These are phyloP conservation scores for Trametes maxima DNA, from an alignment of 768 basidiomycete species.

Conservation along the genomic window DNA sequence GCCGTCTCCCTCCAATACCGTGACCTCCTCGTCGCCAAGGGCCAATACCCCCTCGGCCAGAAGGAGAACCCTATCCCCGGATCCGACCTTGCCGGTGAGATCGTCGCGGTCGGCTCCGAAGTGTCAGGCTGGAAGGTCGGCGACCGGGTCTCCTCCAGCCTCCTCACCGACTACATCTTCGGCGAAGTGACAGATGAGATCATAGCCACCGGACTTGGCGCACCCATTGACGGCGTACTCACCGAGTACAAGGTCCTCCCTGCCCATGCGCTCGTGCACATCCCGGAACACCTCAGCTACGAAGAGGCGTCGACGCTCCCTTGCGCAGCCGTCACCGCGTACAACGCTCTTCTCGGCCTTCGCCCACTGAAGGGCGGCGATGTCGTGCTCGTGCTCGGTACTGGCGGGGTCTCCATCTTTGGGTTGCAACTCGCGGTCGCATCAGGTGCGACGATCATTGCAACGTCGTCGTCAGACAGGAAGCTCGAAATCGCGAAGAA, in stretches of 20 bases:
- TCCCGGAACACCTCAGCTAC: slow-evolving; percentile 60
- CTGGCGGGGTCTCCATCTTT: slow-evolving; percentile 60
- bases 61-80: slow-evolving; percentile 31
- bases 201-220: slow-evolving; percentile 45
- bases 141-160: slow-evolving; percentile 60
- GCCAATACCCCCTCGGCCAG: slow-evolving; percentile 41
- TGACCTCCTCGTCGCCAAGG: slow-evolving; percentile 48
- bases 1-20: slow-evolving; percentile 60
- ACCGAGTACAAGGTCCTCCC: slow-evolving; percentile 32
- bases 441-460: slow-evolving; percentile 64
- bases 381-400: slow-evolving; percentile 56
- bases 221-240: slow-evolving; percentile 51
- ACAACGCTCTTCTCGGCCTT: slow-evolving; percentile 56
- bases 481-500: slow-evolving; percentile 56
- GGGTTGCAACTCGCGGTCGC: slow-evolving; percentile 63
- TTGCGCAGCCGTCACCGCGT: slow-evolving; percentile 65
- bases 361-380: slow-evolving; percentile 59
- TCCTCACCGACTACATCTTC: slow-evolving; percentile 48
- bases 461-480: slow-evolving; percentile 66
- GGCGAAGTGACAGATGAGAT: slow-evolving; percentile 44
- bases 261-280: slow-evolving; percentile 42
- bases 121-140: slow-evolving; percentile 52
- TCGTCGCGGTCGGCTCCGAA: slow-evolving; percentile 46
- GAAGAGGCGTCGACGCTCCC: slow-evolving; percentile 69
- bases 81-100: slow-evolving; percentile 63